These are phyloP conservation scores for Tricholoma furcatifolium DNA, from an alignment of 768 basidiomycete species.

Conservation along the genomic window DNA sequence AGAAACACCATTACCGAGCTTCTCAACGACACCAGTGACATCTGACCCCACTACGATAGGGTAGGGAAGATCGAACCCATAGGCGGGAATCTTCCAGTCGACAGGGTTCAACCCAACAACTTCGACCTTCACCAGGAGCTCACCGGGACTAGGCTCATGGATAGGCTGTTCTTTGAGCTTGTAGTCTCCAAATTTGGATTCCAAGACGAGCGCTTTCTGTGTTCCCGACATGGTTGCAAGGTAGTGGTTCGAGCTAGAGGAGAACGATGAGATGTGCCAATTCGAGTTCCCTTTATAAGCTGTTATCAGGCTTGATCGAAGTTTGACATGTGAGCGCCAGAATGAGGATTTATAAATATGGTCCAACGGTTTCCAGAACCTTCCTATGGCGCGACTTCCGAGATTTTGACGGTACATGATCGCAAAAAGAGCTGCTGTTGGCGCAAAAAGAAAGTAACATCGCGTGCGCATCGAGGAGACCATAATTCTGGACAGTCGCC, in stretches of 20 bases:
- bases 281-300: too few relatives aligned
- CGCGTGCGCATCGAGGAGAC: too few relatives aligned
- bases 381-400: too few relatives aligned
- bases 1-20: conserved; percentile 49
- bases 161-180: conserved; percentile 11
- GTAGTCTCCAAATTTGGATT: conserved; percentile 15
- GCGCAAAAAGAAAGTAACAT: too few relatives aligned
- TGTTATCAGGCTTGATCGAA: too few relatives aligned
- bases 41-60: conserved; percentile 49
- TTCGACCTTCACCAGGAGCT: conserved; percentile 41
- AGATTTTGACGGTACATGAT: too few relatives aligned
- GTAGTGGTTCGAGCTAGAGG: neutral
- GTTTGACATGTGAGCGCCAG: too few relatives aligned
- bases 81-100: conserved; percentile 49
- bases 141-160: conserved; percentile 29
- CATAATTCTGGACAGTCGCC: too few relatives aligned
- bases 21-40: conserved; percentile 47
- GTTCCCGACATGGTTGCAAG: conserved; percentile 6
- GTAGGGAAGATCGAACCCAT: conserved; percentile 37
- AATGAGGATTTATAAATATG: too few relatives aligned
- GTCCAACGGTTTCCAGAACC: too few relatives aligned
- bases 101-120: conserved; percentile 43
- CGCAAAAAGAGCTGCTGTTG: too few relatives aligned
- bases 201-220: conserved; percentile 27
- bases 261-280: too few relatives aligned